phyloP scores from a whole-genome alignment of 1,284 basidiomycete genomes.

The Ganoderma lingzhi region DNA sequence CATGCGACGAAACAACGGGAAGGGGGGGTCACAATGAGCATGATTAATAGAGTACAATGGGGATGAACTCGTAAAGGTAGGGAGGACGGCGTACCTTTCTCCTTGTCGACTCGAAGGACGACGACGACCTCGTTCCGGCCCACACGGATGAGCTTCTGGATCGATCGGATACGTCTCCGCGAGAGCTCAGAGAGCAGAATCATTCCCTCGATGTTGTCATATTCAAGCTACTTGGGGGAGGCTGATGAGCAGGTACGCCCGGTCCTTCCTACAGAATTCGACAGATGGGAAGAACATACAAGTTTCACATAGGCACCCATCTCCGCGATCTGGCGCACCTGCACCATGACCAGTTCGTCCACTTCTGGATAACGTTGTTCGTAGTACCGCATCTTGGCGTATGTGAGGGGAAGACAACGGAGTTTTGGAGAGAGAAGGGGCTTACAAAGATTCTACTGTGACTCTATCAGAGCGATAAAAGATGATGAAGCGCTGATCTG shows the following conservation, averaged over 20 bases:
- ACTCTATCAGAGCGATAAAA: constrained; percentile 28
- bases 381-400: constrained; percentile 76
- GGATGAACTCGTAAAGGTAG: neutral
- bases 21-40: neutral
- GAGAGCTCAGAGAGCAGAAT: constrained; percentile 98
- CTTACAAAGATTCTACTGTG: constrained; percentile 20
- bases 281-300: constrained; percentile 57
- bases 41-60: neutral
- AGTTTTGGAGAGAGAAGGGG: neutral
- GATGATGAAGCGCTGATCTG: constrained; percentile 28
- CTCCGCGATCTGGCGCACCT: constrained; percentile 98
- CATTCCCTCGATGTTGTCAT: constrained; percentile 99
- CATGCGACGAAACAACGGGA: neutral
- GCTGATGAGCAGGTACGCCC: constrained; percentile 21
- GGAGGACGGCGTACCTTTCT: constrained; percentile 79
- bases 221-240: constrained; percentile 81
- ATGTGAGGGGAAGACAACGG: neutral
- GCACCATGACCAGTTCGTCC: constrained; percentile 99
- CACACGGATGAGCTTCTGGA: constrained; percentile 98
- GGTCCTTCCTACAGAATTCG: neutral
- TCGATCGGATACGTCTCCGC: constrained; percentile 94
- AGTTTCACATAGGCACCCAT: constrained; percentile 99
- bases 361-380: constrained; percentile 87
- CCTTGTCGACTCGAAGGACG: constrained; percentile 97
- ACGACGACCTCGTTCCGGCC: constrained; percentile 99